Conservation (phyloP, 2,329 filamentous ascomycete species). For the Paraphaeosphaeria minitans region DNA sequence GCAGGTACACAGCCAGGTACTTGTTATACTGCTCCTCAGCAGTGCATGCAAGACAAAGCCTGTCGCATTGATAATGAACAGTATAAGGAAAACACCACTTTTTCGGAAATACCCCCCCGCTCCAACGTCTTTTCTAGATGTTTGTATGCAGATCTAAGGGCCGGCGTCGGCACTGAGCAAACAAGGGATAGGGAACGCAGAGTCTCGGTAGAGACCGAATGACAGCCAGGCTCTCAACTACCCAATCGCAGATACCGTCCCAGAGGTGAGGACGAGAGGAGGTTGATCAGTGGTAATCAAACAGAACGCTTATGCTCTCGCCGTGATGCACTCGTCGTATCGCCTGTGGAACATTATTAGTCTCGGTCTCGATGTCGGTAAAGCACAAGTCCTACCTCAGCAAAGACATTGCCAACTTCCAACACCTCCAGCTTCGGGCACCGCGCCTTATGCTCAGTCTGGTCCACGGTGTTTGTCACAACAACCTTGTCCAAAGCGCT, state of each 20-base stretch:
- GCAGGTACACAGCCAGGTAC: slow-evolving; percentile 15
- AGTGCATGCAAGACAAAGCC: slow-evolving; percentile 13
- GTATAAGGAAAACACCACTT: slow-evolving; percentile 7
- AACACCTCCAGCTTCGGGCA: slow-evolving; percentile 92
- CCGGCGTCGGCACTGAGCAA: background rate
- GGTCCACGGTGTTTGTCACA: slow-evolving; percentile 93
- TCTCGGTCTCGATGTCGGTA: background rate
- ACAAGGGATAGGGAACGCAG: slow-evolving; percentile 1
- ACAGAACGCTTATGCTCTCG: slow-evolving; percentile 95
- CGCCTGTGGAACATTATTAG: slow-evolving; percentile 56
- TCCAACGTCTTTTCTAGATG: slow-evolving; percentile 16
- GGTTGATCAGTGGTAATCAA: slow-evolving; percentile 71
- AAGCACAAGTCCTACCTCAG: slow-evolving; percentile 64
- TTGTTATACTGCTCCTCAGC: slow-evolving; percentile 30
- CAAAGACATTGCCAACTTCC: slow-evolving; percentile 87
- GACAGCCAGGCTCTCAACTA: slow-evolving; percentile 7
- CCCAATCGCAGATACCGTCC: slow-evolving; percentile 12
- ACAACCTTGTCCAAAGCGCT: slow-evolving; percentile 91
- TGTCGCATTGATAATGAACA: slow-evolving; percentile 9
- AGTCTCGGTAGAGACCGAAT: slow-evolving; percentile 5
- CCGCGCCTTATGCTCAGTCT: slow-evolving; percentile 74
- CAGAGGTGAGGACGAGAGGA: background rate
- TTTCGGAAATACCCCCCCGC: slow-evolving; percentile 1
- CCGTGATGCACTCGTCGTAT: slow-evolving; percentile 96
- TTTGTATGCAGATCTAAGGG: slow-evolving; percentile 8